phyloP scores from a whole-genome alignment of 768 basidiomycete species.

The Amanita inopinata region DNA sequence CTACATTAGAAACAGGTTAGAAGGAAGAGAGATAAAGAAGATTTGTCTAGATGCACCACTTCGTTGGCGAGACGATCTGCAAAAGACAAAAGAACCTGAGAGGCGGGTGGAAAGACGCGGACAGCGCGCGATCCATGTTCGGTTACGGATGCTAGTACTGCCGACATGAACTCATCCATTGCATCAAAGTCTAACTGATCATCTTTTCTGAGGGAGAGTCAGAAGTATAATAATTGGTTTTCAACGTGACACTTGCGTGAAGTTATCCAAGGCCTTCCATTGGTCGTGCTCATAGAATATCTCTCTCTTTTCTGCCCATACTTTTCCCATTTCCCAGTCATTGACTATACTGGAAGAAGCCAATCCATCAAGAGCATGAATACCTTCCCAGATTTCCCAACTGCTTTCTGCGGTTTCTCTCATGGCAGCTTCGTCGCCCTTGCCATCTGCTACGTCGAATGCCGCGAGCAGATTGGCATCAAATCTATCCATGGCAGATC shows the following conservation, averaged over 20 bases:
- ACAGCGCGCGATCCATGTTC: slow-evolving; percentile 77
- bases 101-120: slow-evolving; percentile 74
- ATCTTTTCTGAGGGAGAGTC: slow-evolving; percentile 30
- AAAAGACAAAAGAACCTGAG: slow-evolving; percentile 73
- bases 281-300: slow-evolving; percentile 81
- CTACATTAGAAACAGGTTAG: slow-evolving; percentile 19
- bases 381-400: slow-evolving; percentile 70
- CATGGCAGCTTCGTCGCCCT: slow-evolving; percentile 69
- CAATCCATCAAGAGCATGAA: slow-evolving; percentile 12
- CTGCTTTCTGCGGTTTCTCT: slow-evolving; percentile 70
- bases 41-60: slow-evolving; percentile 44
- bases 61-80: slow-evolving; percentile 79
- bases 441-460: slow-evolving; percentile 81
- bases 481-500: slow-evolving; percentile 79
- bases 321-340: slow-evolving; percentile 90
- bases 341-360: slow-evolving; percentile 13
- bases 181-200: slow-evolving; percentile 74
- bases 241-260: slow-evolving; percentile 42
- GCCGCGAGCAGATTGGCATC: slow-evolving; percentile 78
- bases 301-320: slow-evolving; percentile 94
- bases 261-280: slow-evolving; percentile 79
- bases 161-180: slow-evolving; percentile 86
- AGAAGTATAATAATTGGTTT: slow-evolving; percentile 3
- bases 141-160: slow-evolving; percentile 50
- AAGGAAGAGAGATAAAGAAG: slow-evolving; percentile 3